A percentile compares a stretch with the other conserved stretches of the same genome.
phyloP scores from a whole-genome alignment of 2,329 filamentous ascomycete species.

The Epicoccum nigrum region DNA sequence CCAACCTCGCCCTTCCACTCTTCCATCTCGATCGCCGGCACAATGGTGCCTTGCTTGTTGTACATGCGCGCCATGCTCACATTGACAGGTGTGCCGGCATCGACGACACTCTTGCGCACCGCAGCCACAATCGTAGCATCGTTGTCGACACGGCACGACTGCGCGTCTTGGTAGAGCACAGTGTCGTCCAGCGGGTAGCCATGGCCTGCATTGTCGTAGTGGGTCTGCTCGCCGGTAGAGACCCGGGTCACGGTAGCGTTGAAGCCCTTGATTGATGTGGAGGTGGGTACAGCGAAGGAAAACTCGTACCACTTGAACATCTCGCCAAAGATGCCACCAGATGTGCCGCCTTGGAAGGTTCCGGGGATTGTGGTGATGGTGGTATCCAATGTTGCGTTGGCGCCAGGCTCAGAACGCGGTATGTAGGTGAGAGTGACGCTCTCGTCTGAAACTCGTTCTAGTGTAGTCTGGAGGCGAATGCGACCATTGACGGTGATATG shows the following conservation, averaged over 20 bases:
- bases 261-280: constrained; percentile 10
- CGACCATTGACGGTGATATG: constrained; percentile 22
- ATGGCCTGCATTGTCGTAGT: constrained; percentile 9
- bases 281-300: constrained; percentile 1
- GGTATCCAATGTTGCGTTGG: constrained; percentile 7
- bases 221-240: constrained; percentile 1
- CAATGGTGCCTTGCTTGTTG: constrained; percentile 3
- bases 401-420: neutral
- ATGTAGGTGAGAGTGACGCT: constrained; percentile 7
- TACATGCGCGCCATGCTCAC: constrained; percentile 6
- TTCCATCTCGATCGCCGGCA: constrained; percentile 4
- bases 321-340: constrained; percentile 10
- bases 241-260: constrained; percentile 3
- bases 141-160: constrained; percentile 5
- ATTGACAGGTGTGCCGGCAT: neutral
- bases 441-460: constrained; percentile 2
- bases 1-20: constrained; percentile 10
- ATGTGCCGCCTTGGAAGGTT: neutral
- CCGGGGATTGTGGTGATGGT: constrained; percentile 3
- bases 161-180: constrained; percentile 7
- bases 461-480: constrained; percentile 24
- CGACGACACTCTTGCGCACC: constrained; percentile 5
- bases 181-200: constrained; percentile 9
- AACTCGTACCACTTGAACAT: constrained; percentile 15
- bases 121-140: constrained; percentile 8